Evolutionary conservation across 202 grass and related monocot species (phyloP).

Genomic region (Bolboschoenoplectus hybrid): DNA sequence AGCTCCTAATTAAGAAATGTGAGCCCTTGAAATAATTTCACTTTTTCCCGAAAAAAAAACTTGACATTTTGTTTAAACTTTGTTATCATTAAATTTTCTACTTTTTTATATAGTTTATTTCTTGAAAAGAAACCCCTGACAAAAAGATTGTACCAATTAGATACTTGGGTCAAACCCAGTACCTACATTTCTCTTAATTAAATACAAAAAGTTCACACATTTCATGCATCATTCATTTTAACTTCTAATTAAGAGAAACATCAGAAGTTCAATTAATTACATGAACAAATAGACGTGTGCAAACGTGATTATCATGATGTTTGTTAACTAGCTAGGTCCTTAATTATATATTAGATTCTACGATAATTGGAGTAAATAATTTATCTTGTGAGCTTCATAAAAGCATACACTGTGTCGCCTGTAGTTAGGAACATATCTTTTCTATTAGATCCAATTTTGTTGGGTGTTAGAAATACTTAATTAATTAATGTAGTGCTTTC

Average conservation of each 20-base stretch:
- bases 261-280: background rate
- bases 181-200: background rate
- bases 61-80: background rate
- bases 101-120: background rate
- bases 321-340: background rate
- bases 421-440: background rate
- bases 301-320: constrained; percentile 30
- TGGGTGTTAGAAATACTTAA: background rate
- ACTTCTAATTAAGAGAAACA: background rate
- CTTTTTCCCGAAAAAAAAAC: background rate
- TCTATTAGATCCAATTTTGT: background rate
- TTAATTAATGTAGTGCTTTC: background rate
- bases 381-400: background rate
- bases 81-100: background rate
- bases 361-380: background rate
- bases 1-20: background rate
- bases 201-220: constrained; percentile 4
- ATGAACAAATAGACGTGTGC: constrained; percentile 24
- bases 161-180: background rate
- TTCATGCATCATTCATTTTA: background rate
- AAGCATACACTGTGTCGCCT: background rate
- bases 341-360: background rate
- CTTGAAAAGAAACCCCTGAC: background rate
- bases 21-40: background rate
- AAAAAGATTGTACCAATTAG: background rate